Conservation (phyloP, 331 rosid species). For the Pyrus hybrid region DNA sequence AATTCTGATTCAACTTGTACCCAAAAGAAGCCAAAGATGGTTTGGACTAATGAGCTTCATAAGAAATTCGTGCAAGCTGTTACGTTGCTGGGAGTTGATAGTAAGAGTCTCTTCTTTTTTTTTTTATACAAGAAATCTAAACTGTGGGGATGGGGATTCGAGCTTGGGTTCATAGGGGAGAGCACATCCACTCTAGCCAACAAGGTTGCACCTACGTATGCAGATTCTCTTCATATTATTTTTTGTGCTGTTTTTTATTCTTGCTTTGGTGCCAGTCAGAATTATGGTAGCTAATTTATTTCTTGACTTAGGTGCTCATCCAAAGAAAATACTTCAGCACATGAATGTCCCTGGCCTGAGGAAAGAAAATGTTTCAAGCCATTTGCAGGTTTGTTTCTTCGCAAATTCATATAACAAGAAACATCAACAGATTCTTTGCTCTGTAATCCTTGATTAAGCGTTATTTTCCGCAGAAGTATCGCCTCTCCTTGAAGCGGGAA, state of each 20-base stretch:
- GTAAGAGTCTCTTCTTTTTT: slow-evolving; percentile 9
- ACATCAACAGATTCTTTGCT: not conserved
- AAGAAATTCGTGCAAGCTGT: slow-evolving; percentile 30
- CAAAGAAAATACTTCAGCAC: slow-evolving; percentile 24
- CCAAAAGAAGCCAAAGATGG: slow-evolving; percentile 16
- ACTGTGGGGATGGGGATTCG: too few relatives aligned
- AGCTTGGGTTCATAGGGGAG: too few relatives aligned
- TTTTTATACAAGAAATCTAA: too few relatives aligned
- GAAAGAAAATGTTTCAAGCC: slow-evolving; percentile 20
- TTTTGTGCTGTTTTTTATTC: not conserved
- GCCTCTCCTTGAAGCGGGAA: slow-evolving; percentile 8
- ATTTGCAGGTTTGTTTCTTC: slow-evolving; percentile 34
- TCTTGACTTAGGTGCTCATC: slow-evolving; percentile 25
- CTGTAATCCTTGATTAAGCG: not conserved
- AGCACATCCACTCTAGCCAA: too few relatives aligned
- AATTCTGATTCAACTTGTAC: not conserved
- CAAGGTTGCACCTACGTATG: too few relatives aligned
- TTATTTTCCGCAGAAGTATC: slow-evolving; percentile 25
- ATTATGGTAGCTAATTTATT: slow-evolving; percentile 1
- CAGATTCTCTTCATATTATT: not conserved
- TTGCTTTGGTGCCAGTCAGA: not conserved
- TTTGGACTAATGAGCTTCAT: slow-evolving; percentile 24
- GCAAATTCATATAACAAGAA: not conserved
- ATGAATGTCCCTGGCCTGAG: slow-evolving; percentile 34
- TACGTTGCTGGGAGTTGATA: slow-evolving; percentile 9